These are phyloP conservation scores for Astraeus odoratus DNA, from an alignment of 768 basidiomycete genomes.

Conservation along the genomic window DNA sequence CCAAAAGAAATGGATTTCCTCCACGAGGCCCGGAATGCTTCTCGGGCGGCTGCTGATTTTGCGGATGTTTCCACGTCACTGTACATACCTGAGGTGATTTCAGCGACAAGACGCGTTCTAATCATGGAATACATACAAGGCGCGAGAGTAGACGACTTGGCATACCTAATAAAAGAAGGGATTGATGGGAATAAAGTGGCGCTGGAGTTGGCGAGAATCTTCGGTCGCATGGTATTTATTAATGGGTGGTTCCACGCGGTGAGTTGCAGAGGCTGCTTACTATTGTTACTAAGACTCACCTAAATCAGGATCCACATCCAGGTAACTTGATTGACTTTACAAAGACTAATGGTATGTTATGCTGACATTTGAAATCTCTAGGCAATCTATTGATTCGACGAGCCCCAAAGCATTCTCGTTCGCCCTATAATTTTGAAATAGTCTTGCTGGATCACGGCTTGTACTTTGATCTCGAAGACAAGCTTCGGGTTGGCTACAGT, in stretches of 20 bases:
- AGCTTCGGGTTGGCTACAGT: conserved; percentile 77
- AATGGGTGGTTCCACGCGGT: conserved; percentile 89
- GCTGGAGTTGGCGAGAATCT: conserved; percentile 84
- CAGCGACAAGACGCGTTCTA: conserved; percentile 76
- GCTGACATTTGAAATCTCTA: conserved; percentile 16
- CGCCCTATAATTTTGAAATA: conserved; percentile 94
- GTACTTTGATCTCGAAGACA: conserved; percentile 83
- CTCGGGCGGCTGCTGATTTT: conserved; percentile 67
- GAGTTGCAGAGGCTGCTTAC: conserved; percentile 18
- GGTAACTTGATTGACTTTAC: conserved; percentile 34
- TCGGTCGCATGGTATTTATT: conserved; percentile 91
- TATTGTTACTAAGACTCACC: conserved; percentile 9
- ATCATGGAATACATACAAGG: conserved; percentile 95
- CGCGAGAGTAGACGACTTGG: conserved; percentile 80
- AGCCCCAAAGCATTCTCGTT: conserved; percentile 50
- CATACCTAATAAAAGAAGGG: conserved; percentile 68
- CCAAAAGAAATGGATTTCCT: conserved; percentile 94
- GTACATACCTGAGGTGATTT: conserved; percentile 81
- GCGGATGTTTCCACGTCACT: conserved; percentile 63
- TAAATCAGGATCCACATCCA: conserved; percentile 74
- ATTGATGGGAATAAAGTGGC: conserved; percentile 95
- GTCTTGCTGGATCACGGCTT: conserved; percentile 91
- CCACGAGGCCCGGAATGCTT: conserved; percentile 84
- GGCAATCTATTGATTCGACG: conserved; percentile 91
- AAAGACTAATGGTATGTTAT: conserved; percentile 3